phyloP scores from a whole-genome alignment of 441 rosid genomes.

The Populus hybrid region DNA sequence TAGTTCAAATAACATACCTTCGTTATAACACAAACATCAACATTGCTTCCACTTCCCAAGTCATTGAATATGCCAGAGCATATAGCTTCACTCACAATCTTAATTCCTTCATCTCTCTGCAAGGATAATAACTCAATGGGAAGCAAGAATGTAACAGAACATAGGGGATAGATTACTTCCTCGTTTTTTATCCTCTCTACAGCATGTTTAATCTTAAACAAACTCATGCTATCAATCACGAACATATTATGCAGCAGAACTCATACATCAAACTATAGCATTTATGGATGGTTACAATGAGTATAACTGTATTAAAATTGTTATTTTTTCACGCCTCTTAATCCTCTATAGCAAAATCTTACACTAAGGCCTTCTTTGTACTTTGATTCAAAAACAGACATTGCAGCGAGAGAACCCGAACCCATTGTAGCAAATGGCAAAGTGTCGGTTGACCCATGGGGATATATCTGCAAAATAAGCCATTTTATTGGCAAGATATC shows the following conservation, averaged over 20 bases:
- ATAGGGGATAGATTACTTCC: neutral
- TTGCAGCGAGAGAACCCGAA: constrained; percentile 98
- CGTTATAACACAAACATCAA: constrained; percentile 91
- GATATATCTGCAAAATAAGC: constrained; percentile 67
- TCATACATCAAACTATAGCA: neutral
- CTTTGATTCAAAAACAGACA: constrained; percentile 89
- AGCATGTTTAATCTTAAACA: neutral
- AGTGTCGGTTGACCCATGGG: constrained; percentile 95
- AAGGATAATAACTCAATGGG: constrained; percentile 6
- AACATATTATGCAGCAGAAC: too few relatives aligned
- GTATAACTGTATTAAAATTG: neutral
- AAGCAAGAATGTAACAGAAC: neutral
- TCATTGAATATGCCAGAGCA: constrained; percentile 95
- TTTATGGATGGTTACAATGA: neutral
- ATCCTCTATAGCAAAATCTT: constrained; percentile 16
- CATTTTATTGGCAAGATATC: constrained; percentile 16
- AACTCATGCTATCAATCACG: neutral
- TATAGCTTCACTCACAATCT: constrained; percentile 74
- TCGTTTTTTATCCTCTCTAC: neutral
- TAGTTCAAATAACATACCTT: constrained; percentile 50
- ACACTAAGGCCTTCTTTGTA: constrained; percentile 90
- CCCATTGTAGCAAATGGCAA: constrained; percentile 99
- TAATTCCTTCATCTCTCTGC: constrained; percentile 88
- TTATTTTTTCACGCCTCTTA: neutral
- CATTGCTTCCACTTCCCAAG: constrained; percentile 98